Conservation (phyloP, 2,329 filamentous ascomycete genomes). For the Mollisia scopiformis region DNA sequence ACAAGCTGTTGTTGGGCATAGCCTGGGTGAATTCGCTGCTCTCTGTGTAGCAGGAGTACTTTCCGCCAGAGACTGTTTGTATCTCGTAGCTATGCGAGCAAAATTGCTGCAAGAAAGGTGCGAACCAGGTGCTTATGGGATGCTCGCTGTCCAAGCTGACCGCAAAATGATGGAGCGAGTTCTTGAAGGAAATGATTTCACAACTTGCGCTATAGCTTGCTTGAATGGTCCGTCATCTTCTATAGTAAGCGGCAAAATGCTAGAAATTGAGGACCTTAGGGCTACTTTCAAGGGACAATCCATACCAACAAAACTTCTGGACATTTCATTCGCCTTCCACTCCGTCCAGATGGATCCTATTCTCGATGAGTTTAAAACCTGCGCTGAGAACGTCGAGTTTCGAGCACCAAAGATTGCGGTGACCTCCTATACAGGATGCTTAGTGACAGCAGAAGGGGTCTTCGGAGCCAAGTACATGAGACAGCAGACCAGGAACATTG, state of each 20-base stretch:
- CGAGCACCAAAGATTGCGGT: background rate
- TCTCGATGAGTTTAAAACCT: constrained; percentile 58
- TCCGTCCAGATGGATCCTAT: constrained; percentile 67
- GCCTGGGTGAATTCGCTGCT: constrained; percentile 74
- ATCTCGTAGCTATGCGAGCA: constrained; percentile 71
- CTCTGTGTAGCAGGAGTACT: constrained; percentile 73
- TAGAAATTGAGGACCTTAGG: background rate
- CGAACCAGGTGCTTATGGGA: constrained; percentile 6
- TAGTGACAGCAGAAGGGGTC: constrained; percentile 31
- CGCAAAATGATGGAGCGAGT: background rate
- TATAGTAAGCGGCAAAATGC: constrained; percentile 58
- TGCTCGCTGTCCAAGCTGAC: constrained; percentile 44
- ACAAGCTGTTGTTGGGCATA: constrained; percentile 63
- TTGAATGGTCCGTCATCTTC: constrained; percentile 76
- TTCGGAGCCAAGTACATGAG: background rate
- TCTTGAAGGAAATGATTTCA: background rate
- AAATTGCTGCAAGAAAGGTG: constrained; percentile 22
- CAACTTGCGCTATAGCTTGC: constrained; percentile 55
- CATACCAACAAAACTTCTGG: constrained; percentile 58
- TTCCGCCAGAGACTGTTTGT: constrained; percentile 71
- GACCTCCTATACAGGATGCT: background rate
- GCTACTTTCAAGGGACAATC: constrained; percentile 36
- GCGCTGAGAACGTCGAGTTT: constrained; percentile 44
- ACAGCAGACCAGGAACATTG: background rate
- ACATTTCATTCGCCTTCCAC: constrained; percentile 69